These are phyloP conservation scores for Mycena capillaripes DNA, from an alignment of 768 basidiomycete genomes.

Conservation along the genomic window DNA sequence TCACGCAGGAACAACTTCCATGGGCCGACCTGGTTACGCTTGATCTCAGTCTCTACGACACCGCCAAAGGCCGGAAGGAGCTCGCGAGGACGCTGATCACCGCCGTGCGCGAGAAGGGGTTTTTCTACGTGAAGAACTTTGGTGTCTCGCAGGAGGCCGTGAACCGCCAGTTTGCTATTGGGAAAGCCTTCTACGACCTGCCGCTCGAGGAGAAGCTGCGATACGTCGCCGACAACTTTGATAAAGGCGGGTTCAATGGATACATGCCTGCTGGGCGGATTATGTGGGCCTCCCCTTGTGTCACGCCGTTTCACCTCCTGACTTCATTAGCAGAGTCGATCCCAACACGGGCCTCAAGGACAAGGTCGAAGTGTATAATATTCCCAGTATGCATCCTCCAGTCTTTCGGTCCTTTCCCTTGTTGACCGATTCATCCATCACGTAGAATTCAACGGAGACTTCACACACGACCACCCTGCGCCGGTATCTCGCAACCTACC, in stretches of 20 bases:
- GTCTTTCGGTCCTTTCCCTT: too few species aligned
- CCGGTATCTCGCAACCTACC: conserved; percentile 52
- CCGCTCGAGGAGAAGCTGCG: conserved; percentile 65
- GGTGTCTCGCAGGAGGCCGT: conserved; percentile 63
- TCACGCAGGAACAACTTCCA: conserved; percentile 57
- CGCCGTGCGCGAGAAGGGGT: conserved; percentile 62
- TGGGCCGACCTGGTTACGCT: conserved; percentile 65
- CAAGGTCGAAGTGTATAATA: conserved; percentile 64
- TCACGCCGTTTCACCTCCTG: not conserved
- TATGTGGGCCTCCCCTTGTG: conserved; percentile 43
- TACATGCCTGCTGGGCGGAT: conserved; percentile 62
- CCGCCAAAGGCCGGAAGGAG: conserved; percentile 56
- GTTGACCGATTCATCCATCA: too few species aligned
- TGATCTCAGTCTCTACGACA: conserved; percentile 56
- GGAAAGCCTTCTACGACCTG: conserved; percentile 62
- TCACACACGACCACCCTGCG: conserved; percentile 57
- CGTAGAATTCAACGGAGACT: conserved; percentile 64
- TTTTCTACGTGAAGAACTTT: conserved; percentile 68
- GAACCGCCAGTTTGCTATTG: conserved; percentile 62
- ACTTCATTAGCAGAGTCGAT: conserved; percentile 45
- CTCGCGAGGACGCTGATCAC: conserved; percentile 58
- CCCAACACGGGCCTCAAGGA: conserved; percentile 54
- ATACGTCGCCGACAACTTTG: conserved; percentile 55
- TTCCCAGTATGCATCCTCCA: conserved; percentile 61
- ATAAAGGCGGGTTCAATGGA: conserved; percentile 62